phyloP scores from a whole-genome alignment of 2,329 filamentous ascomycete genomes.

The Fusarium duplospermum region DNA sequence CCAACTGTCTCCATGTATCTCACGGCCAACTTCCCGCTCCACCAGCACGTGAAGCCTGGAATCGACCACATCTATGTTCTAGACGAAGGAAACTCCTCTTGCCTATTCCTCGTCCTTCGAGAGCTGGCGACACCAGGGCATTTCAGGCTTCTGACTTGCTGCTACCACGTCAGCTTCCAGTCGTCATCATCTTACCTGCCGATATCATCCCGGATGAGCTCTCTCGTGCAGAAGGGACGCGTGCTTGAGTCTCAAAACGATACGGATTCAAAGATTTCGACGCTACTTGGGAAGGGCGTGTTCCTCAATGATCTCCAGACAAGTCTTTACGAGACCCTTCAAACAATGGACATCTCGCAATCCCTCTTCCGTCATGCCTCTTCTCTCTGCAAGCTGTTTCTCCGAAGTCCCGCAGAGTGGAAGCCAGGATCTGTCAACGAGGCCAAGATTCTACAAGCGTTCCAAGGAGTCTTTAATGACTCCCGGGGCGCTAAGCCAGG shows the following conservation, averaged over 20 bases:
- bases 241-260: not conserved
- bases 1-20: not conserved
- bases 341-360: not conserved
- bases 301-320: not conserved
- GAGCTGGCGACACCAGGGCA: not conserved
- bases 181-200: not conserved
- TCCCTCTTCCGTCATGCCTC: not conserved
- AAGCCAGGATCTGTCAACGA: accelerated
- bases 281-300: not conserved
- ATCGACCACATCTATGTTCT: not conserved
- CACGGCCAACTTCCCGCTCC: not conserved
- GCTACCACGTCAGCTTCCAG: not conserved
- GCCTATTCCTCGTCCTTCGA: not conserved
- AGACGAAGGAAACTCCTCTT: not conserved
- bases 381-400: not conserved
- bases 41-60: not conserved
- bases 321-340: not conserved
- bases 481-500: not conserved
- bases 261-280: not conserved
- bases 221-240: not conserved
- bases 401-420: not conserved
- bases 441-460: accelerated
- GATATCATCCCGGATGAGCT: not conserved
- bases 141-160: not conserved
- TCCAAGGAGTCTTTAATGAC: not conserved